These are phyloP conservation scores for Chaetomium strumarium DNA, from an alignment of 2,329 filamentous ascomycete genomes.

Conservation along the genomic window DNA sequence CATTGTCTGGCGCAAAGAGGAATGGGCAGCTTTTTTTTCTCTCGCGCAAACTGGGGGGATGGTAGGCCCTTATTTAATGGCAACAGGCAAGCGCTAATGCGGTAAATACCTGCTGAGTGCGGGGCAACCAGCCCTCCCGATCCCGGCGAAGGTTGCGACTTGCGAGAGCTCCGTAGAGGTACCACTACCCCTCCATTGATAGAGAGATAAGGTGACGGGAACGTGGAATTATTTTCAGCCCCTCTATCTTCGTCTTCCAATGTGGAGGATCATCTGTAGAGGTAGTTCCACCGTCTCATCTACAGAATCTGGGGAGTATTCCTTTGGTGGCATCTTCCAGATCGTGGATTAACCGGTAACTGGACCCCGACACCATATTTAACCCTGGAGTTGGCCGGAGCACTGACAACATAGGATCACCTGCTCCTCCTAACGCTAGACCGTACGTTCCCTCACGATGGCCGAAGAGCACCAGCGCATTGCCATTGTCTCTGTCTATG, in stretches of 20 bases:
- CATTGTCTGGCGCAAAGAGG: too few relatives aligned
- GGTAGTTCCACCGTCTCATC: neutral
- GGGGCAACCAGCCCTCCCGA: conserved; percentile 10
- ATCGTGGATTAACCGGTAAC: conserved; percentile 3
- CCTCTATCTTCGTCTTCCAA: neutral
- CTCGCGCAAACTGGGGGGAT: too few relatives aligned
- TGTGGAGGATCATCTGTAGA: neutral
- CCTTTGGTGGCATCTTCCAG: neutral
- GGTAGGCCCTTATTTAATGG: neutral
- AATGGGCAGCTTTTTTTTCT: too few relatives aligned
- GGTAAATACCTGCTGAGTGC: conserved; percentile 9
- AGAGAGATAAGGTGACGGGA: conserved; percentile 3
- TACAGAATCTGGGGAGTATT: neutral
- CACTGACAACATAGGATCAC: conserved; percentile 7
- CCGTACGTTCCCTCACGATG: conserved; percentile 27
- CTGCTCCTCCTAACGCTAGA: conserved; percentile 13
- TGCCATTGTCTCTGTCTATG: conserved; percentile 96
- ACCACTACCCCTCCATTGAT: conserved; percentile 5
- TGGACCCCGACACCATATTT: neutral
- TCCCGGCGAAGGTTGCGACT: conserved; percentile 12
- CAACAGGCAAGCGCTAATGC: neutral
- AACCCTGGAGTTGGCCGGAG: neutral
- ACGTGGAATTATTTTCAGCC: conserved; percentile 10
- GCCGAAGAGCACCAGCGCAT: conserved; percentile 43
- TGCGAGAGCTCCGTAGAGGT: too few relatives aligned